Conservation (phyloP, 176 grass and related monocot genomes). For the Bonia amplexicaulis region DNA sequence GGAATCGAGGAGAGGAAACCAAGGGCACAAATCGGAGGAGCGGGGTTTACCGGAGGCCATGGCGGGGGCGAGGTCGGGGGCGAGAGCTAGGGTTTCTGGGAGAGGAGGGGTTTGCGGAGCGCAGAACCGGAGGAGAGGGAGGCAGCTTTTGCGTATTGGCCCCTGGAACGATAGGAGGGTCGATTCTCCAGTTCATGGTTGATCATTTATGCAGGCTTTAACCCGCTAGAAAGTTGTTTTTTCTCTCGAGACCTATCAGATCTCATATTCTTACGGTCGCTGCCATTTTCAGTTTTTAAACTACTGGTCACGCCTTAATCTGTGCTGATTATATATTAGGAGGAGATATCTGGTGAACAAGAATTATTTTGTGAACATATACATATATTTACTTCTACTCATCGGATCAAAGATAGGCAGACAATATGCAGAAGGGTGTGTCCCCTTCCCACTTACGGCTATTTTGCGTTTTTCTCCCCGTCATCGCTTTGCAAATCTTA, state of each 20-base stretch:
- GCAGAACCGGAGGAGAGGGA: background rate
- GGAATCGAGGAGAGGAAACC: constrained; percentile 11
- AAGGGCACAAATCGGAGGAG: background rate
- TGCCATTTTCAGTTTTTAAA: no score
- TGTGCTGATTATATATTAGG: no score
- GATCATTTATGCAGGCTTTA: background rate
- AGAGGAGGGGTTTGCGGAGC: constrained; percentile 17
- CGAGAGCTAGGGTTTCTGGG: constrained; percentile 39
- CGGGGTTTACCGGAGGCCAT: constrained; percentile 63
- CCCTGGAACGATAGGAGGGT: background rate
- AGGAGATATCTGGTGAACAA: no score
- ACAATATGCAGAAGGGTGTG: no score
- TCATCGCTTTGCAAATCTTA: no score
- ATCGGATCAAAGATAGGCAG: no score
- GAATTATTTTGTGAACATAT: no score
- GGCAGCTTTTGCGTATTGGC: background rate
- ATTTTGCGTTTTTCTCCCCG: no score
- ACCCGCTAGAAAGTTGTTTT: background rate
- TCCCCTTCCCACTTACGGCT: no score
- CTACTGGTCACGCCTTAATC: no score
- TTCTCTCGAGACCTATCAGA: background rate
- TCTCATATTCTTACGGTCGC: no score
- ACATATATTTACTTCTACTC: accelerated
- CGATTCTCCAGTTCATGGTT: background rate
- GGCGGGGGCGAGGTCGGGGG: background rate